These are phyloP conservation scores for Ustilago sp. DNA, from an alignment of 1,284 basidiomycete species.

Conservation along the genomic window DNA sequence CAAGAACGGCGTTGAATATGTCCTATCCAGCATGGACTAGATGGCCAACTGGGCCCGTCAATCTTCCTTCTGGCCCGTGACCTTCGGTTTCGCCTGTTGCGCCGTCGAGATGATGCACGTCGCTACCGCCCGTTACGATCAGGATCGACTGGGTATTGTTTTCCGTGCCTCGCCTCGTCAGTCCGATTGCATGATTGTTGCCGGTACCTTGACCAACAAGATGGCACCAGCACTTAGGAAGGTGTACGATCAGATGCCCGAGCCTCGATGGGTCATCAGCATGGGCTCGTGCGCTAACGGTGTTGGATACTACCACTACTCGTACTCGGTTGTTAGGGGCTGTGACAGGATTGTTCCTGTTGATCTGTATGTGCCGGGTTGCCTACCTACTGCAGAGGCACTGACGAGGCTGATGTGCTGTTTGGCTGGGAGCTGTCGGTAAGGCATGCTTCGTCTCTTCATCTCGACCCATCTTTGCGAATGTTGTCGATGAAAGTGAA, in stretches of 20 bases:
- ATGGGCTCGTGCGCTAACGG: slow-evolving; percentile 99
- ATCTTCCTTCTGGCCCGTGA: slow-evolving; percentile 99
- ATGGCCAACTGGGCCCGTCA: slow-evolving; percentile 97
- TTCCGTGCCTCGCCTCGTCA: slow-evolving; percentile 98
- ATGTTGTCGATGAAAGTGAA: neutral
- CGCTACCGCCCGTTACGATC: slow-evolving; percentile 98
- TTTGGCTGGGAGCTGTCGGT: slow-evolving; percentile 3
- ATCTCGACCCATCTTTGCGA: slow-evolving; percentile 11
- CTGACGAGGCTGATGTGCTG: slow-evolving; percentile 34
- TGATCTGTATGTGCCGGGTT: slow-evolving; percentile 87
- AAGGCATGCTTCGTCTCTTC: slow-evolving; percentile 13
- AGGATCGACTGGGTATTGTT: slow-evolving; percentile 95
- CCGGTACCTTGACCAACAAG: slow-evolving; percentile 98
- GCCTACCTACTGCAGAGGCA: slow-evolving; percentile 88
- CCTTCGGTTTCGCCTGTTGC: slow-evolving; percentile 96
- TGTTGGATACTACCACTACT: slow-evolving; percentile 94
- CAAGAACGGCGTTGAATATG: slow-evolving; percentile 92
- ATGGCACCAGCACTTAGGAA: slow-evolving; percentile 81
- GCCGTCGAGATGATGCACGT: slow-evolving; percentile 93
- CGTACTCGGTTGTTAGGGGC: slow-evolving; percentile 98
- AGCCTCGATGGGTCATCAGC: slow-evolving; percentile 87
- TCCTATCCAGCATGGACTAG: slow-evolving; percentile 94
- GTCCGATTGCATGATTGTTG: slow-evolving; percentile 99
- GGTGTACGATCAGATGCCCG: slow-evolving; percentile 69
- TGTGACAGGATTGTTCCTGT: slow-evolving; percentile 99